phyloP scores from a whole-genome alignment of 208 protist species.

The Leishmania arabica region DNA sequence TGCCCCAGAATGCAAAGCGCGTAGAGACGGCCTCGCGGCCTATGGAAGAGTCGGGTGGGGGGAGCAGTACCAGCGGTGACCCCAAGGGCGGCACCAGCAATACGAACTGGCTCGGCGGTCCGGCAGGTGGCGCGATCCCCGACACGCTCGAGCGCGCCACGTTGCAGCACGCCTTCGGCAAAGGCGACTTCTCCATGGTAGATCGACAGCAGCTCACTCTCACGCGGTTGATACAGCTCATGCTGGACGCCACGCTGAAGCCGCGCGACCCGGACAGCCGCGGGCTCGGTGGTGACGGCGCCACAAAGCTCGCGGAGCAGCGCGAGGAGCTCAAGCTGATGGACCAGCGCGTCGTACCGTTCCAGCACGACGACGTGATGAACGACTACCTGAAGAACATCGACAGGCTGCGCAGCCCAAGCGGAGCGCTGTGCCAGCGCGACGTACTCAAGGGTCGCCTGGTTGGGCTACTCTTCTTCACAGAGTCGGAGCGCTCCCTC shows the following conservation, averaged over 20 bases:
- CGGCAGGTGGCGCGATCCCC: conserved; percentile 20
- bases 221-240: conserved; percentile 42
- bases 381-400: conserved; percentile 80
- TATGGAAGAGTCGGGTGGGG: conserved; percentile 5
- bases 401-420: conserved; percentile 46
- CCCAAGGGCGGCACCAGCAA: neutral
- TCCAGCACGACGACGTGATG: conserved; percentile 60
- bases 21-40: conserved; percentile 12
- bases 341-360: conserved; percentile 67
- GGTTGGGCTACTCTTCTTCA: conserved; percentile 83
- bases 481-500: conserved; percentile 65
- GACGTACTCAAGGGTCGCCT: conserved; percentile 73
- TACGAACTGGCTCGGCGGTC: conserved; percentile 37
- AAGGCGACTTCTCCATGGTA: conserved; percentile 67
- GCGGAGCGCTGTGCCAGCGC: conserved; percentile 39
- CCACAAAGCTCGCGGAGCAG: conserved; percentile 53
- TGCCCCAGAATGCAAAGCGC: conserved; percentile 15
- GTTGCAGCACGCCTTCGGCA: conserved; percentile 50
- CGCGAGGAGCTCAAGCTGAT: conserved; percentile 77
- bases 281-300: conserved; percentile 64
- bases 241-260: conserved; percentile 68
- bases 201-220: conserved; percentile 52
- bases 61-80: neutral
- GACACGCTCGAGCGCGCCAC: conserved; percentile 31
- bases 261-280: conserved; percentile 70